Evolutionary conservation across 257 asterid genomes (phyloP).

Genomic region (Plantago elongata): DNA sequence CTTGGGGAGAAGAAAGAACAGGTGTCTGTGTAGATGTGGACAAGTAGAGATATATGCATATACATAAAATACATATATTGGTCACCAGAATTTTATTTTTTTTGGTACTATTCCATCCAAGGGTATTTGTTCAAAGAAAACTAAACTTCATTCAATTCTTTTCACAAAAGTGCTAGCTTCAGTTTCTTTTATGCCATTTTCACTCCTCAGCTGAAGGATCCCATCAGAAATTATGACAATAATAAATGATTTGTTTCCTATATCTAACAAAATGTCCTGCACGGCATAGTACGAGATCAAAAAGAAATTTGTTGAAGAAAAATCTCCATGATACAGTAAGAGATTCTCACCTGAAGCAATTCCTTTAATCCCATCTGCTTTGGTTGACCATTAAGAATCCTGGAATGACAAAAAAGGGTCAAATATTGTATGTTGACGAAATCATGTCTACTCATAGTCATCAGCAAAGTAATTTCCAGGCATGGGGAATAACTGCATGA

Average conservation of each 20-base stretch:
- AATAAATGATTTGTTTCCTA: too few species aligned
- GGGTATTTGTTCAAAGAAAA: background rate
- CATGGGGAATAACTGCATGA: constrained; percentile 7
- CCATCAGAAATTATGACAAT: too few species aligned
- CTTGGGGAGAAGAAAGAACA: too few species aligned
- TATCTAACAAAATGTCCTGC: constrained; percentile 2
- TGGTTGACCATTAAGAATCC: constrained; percentile 93
- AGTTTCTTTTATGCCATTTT: too few species aligned
- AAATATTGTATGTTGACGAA: background rate
- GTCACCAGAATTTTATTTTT: too few species aligned
- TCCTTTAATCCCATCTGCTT: constrained; percentile 92
- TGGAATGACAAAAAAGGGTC: constrained; percentile 19
- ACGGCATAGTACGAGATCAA: background rate
- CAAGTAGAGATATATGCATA: too few species aligned
- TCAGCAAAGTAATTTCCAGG: constrained; percentile 6
- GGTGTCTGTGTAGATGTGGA: too few species aligned
- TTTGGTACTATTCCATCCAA: too few species aligned
- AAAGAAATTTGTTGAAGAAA: background rate
- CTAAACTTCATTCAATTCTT: background rate
- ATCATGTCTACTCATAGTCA: constrained; percentile 1
- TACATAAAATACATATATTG: too few species aligned
- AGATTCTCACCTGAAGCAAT: constrained; percentile 73
- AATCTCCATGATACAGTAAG: constrained; percentile 12
- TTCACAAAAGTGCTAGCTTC: background rate
- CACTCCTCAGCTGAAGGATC: too few species aligned